These are phyloP conservation scores for Senecio squalidus DNA, from an alignment of 140 eudicot genomes.

Conservation along the genomic window DNA sequence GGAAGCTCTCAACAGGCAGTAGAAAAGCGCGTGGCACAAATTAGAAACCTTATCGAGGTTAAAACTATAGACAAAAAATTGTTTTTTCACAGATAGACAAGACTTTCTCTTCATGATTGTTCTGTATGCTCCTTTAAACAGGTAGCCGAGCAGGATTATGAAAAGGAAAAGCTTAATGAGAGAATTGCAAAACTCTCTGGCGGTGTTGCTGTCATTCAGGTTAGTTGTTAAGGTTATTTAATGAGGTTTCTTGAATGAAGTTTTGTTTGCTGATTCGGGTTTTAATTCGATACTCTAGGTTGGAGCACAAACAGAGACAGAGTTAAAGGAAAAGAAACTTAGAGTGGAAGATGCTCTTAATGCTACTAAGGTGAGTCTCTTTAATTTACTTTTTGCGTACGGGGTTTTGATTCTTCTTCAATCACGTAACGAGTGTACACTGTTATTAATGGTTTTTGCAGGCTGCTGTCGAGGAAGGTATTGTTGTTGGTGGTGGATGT, in stretches of 20 bases:
- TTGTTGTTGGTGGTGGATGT: too few relatives aligned
- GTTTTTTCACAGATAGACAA: neutral
- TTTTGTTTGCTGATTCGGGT: neutral
- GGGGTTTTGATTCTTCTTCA: too few relatives aligned
- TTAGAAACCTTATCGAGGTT: conserved; percentile 81
- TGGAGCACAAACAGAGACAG: conserved; percentile 98
- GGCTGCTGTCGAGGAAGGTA: conserved; percentile 99
- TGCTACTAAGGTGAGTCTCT: conserved; percentile 68
- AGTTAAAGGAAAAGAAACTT: too few relatives aligned
- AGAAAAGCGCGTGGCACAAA: conserved; percentile 70
- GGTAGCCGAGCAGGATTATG: conserved; percentile 84
- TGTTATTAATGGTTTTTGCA: conserved; percentile 19
- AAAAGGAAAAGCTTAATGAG: conserved; percentile 74
- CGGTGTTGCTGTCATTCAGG: conserved; percentile 98
- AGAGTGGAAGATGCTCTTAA: too few relatives aligned
- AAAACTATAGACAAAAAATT: neutral
- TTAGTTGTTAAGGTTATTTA: neutral
- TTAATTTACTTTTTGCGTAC: neutral
- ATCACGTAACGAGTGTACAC: neutral
- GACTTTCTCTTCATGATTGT: conserved; percentile 2
- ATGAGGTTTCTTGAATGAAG: neutral
- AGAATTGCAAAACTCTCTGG: conserved; percentile 92
- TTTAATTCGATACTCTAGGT: conserved; percentile 34
- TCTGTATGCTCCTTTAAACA: conserved; percentile 15
- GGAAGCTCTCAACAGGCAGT: conserved; percentile 83